Evolutionary conservation across 495 filamentous ascomycete genomes (phyloP), one percentile per base, ranked within the genome.

Genomic region (Hyaloscypha variabilis): DNA sequence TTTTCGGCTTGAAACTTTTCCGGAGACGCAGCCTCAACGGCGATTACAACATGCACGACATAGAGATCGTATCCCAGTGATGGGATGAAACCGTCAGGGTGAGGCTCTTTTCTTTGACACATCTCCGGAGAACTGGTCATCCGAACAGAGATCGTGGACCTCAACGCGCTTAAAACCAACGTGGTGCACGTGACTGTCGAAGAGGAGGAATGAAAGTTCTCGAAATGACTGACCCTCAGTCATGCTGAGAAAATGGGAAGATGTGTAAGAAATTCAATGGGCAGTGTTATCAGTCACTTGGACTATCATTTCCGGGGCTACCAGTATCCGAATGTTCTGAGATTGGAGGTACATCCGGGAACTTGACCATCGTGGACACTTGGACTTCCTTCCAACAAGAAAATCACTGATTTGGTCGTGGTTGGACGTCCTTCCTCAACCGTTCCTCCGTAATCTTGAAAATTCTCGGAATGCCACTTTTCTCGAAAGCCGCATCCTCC

Each of bases 401-500:
- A 46, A 10, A 46, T 46, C 6, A 34, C 31, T 34, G 13, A 17
- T 17, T n/a, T n/a, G n/a, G 11, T 46, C 39, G 39, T 17, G 17
- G 39, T 17, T 46, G 11, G 17, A 46, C 29, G 13, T 58, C n/a
- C n/a, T 58, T 62, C 49, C 26, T 55, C 26, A 71, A 13, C 14
- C 68, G 58, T n/a, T 65, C 68, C 49, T 64, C 50, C 0, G 77
- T 76, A 8, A 77, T 75, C 70, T 81, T 74, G 51, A 64, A 64
- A n/a, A 52, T 25, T 36, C 57, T 60, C 39, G 71, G 71, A 19
- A 73, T 31, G 64, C 76, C 77, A 30, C 76, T 80, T 31, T 78
- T 65, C 36, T 75, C 73, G 59, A 78, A 82, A 21, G 69, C 28
- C 2, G 60, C 60, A 13, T 70, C 77, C 10, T 75, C 60, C 21